Evolutionary conservation across 2,329 filamentous ascomycete genomes (phyloP), one percentile per base, ranked within the genome.

Genomic region (Colletotrichum sp.): DNA sequence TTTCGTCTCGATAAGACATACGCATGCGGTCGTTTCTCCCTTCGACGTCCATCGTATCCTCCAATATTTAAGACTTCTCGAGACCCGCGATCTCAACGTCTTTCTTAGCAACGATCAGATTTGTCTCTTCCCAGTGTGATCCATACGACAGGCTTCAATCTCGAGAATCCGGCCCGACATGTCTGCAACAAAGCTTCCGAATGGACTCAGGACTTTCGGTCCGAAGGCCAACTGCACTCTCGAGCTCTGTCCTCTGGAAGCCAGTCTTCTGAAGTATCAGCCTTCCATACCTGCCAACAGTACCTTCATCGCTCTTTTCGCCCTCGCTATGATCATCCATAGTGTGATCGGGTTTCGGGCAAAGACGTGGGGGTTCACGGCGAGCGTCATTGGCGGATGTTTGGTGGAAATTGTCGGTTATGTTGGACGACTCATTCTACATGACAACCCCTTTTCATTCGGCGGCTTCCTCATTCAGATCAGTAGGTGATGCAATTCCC

Each of bases 401-500:
- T 60, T 89, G 1, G 84, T 88, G 62, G 92, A 93, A 80, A 88
- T 93, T 12, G 80, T 93, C 18, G 93, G 93, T 8, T 94, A 94
- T 71, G 84, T 85, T 0, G 92, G 91, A 0, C 88, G 92, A 8
- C 84, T 93, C 18, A 82, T 92, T 67, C 82, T 92, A 70, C 86
- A 90, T 72, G 80, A 87, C 18, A 90, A 93, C 73, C 90, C 91
- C 0, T 94, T 91, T 78, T 84, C 80, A 10, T 89, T 93, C 80
- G 80, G 81, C 1, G 91, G 89, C 0, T 94, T 94, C 79, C 87
- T 93, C 79, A 87, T 93, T 3, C 91, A 94, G 81, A 92, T 93
- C 77, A 81, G 82, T 86, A 80, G 59, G 80, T 84, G 1, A 3
- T 21, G 13, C 5, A 32, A 3, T 3, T 9, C 1, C 10, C 2